A percentile compares a stretch with the other conserved stretches of the same genome.
These are phyloP conservation scores for Phlegmacium glaucopus DNA, from an alignment of 768 basidiomycete species.

Conservation along the genomic window DNA sequence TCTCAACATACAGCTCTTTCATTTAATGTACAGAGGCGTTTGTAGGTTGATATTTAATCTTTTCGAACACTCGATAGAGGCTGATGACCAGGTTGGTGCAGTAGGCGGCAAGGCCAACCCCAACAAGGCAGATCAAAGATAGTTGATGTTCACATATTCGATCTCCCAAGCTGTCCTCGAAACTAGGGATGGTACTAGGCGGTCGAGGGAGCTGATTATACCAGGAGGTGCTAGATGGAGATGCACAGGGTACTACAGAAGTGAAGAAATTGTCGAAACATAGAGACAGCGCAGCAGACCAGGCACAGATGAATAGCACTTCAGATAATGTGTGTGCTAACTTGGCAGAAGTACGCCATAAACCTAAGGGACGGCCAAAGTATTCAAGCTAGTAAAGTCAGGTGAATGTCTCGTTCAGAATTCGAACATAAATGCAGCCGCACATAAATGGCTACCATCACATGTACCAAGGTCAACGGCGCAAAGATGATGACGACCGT, in stretches of 20 bases:
- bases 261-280: slow-evolving; percentile 93
- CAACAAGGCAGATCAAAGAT: slow-evolving; percentile 74
- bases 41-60: slow-evolving; percentile 69
- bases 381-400: slow-evolving; percentile 69
- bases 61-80: slow-evolving; percentile 84
- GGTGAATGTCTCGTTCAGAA: neutral
- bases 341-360: slow-evolving; percentile 88
- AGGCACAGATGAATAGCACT: slow-evolving; percentile 89
- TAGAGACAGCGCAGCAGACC: slow-evolving; percentile 86
- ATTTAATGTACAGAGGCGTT: slow-evolving; percentile 18
- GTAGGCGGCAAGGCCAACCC: slow-evolving; percentile 74
- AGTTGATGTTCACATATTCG: slow-evolving; percentile 73
- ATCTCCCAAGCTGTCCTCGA: slow-evolving; percentile 48
- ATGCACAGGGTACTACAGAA: slow-evolving; percentile 74
- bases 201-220: slow-evolving; percentile 68
- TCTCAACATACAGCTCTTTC: slow-evolving; percentile 1
- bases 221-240: slow-evolving; percentile 60
- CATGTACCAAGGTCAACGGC: slow-evolving; percentile 78
- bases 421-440: slow-evolving; percentile 22
- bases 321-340: slow-evolving; percentile 84
- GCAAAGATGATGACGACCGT: slow-evolving; percentile 85
- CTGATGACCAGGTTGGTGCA: slow-evolving; percentile 83
- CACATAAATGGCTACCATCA: slow-evolving; percentile 84
- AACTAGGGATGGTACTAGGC: slow-evolving; percentile 34
- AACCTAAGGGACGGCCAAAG: slow-evolving; percentile 86